phyloP scores from a whole-genome alignment of 2,329 filamentous ascomycete species.

The Graphilbum fragrans region DNA sequence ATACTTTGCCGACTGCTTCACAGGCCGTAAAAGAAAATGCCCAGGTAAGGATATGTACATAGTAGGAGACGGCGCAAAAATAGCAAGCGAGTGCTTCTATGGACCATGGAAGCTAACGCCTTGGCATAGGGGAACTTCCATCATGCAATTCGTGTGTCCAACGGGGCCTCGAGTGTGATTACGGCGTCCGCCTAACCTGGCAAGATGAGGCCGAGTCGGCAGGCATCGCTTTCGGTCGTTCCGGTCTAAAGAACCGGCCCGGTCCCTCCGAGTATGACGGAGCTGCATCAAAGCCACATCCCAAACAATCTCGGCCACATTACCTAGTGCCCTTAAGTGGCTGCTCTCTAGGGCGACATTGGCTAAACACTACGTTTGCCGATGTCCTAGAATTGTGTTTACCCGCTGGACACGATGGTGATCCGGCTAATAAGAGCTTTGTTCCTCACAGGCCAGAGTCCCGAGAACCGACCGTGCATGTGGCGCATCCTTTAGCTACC shows the following conservation, averaged over 20 bases:
- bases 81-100: not conserved
- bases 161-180: constrained; percentile 2
- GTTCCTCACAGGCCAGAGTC: not conserved
- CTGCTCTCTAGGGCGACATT: not conserved
- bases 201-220: constrained; percentile 3
- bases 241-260: not conserved
- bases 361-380: not conserved
- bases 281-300: too few relatives aligned
- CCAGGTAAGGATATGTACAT: not conserved
- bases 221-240: constrained; percentile 2
- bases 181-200: constrained; percentile 3
- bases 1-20: not conserved
- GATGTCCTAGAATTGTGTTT: not conserved
- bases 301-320: not conserved
- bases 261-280: not conserved
- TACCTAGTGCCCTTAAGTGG: not conserved
- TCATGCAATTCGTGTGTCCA: constrained; percentile 1
- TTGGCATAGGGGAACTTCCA: not conserved
- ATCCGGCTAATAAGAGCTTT: not conserved
- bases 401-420: not conserved
- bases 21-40: constrained; percentile 2
- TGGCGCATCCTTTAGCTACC: not conserved
- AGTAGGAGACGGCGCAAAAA: too few relatives aligned
- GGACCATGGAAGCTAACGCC: not conserved
- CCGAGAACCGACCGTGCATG: not conserved